These are phyloP conservation scores for Alternaria conjuncta DNA, from an alignment of 2,329 filamentous ascomycete species.

Conservation along the genomic window DNA sequence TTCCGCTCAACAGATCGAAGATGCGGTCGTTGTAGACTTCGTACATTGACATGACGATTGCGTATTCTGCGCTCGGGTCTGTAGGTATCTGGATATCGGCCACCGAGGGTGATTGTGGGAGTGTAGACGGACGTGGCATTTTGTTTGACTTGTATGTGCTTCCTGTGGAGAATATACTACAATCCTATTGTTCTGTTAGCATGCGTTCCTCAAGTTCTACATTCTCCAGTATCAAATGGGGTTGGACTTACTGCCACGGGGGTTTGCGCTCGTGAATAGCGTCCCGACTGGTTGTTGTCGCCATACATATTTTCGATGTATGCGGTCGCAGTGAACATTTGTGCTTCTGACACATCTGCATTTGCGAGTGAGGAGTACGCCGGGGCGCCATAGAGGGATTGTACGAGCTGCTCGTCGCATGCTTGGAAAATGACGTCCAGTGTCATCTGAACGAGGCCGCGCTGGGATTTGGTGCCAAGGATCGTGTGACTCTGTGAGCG, in stretches of 20 bases:
- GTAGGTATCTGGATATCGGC: slow-evolving; percentile 70
- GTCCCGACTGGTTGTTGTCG: slow-evolving; percentile 67
- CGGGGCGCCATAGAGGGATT: slow-evolving; percentile 60
- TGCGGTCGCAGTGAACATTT: slow-evolving; percentile 72
- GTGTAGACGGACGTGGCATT: slow-evolving; percentile 70
- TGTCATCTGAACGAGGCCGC: slow-evolving; percentile 88
- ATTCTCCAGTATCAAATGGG: slow-evolving; percentile 15
- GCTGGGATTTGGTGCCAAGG: slow-evolving; percentile 82
- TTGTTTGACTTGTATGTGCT: slow-evolving; percentile 61
- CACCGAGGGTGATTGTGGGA: slow-evolving; percentile 78
- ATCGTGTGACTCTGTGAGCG: slow-evolving; percentile 86
- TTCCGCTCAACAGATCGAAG: slow-evolving; percentile 82
- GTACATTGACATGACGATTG: slow-evolving; percentile 94
- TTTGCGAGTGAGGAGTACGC: slow-evolving; percentile 76
- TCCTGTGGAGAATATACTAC: slow-evolving; percentile 63
- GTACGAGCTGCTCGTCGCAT: slow-evolving; percentile 73
- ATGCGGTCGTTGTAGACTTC: slow-evolving; percentile 99
- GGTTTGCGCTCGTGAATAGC: slow-evolving; percentile 54
- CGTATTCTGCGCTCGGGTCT: slow-evolving; percentile 78
- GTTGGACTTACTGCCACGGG: slow-evolving; percentile 53
- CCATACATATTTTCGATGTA: slow-evolving; percentile 82
- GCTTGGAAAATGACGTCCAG: slow-evolving; percentile 90
- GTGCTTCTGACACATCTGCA: slow-evolving; percentile 81
- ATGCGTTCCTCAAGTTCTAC: slow-evolving; percentile 27
- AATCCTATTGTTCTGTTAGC: slow-evolving; percentile 57